Base-by-base conservation (phyloP, 225 moss, liverwort and hornwort species). In the Marchantia polymorpha region DNA sequence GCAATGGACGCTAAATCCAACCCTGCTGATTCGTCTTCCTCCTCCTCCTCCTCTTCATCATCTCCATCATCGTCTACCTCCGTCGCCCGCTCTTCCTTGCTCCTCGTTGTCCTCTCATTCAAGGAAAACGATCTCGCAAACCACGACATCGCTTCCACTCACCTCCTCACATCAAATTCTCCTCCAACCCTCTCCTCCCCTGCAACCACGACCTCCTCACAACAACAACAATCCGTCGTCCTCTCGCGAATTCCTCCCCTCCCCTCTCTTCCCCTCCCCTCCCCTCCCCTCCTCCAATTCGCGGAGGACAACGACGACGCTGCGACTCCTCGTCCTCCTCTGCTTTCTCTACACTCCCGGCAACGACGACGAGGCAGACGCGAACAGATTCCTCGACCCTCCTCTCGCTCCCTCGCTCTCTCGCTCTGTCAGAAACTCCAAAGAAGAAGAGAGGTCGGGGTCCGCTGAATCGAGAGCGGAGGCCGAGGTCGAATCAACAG, bases 121-220 rank as follows among this genome's bases (percentile, higher is more conserved):
- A 83, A 83, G 26, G 94, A 90, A 77, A 96, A 90, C 50, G 94
- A 81, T 78, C 86, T 88, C 66, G 92, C 82, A 90, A 96, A 94
- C 96, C 96, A 96, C 82, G 96, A 92, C 96, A 96, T 96, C 72
- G 87, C 52, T 27, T n/a, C 59, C 25, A 51, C 69, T 55, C 56
- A 59, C 46, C 61, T 73, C 73, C 47, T 71, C 71, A 71, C 71
- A 47, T 46, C 50, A 55, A 20, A 8, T 20, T 13, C 50, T 72
- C n/a, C 72, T 23, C 22, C 65, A 10, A 27, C 65, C 65, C 39
- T 39, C 39, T 39, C 66, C 27, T 4, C 25, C 12, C 39, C 17
- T 14, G n/a, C 66, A 25, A 30, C n/a, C 27, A 20, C 66, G 10
- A 12, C 30, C 25, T 25, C 25, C 27, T 47, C 12, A 60, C 15